These are phyloP conservation scores for Aspergillus steynii DNA, from an alignment of 495 filamentous ascomycete genomes.

Conservation along the genomic window DNA sequence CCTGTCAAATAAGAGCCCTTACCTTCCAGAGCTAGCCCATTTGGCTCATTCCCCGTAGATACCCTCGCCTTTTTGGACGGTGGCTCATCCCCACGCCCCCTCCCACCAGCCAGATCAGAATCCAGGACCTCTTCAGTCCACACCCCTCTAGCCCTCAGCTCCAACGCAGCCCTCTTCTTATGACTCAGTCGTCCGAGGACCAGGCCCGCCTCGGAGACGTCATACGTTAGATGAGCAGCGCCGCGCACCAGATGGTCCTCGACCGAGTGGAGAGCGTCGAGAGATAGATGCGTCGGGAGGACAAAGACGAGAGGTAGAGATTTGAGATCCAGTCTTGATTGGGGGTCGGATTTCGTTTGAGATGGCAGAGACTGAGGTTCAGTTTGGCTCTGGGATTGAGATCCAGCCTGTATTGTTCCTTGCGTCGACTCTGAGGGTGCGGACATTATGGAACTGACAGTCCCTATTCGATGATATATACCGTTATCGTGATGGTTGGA, in stretches of 20 bases:
- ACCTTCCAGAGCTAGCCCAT: neutral
- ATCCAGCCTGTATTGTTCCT: neutral
- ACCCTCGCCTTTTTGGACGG: conserved; percentile 5
- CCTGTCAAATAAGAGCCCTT: neutral
- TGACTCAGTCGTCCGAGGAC: conserved; percentile 71
- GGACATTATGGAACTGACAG: no score
- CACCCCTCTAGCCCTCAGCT: conserved; percentile 66
- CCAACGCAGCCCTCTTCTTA: conserved; percentile 70
- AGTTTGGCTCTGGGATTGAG: neutral
- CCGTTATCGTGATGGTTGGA: no score
- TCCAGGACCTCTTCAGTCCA: conserved; percentile 56
- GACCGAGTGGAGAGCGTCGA: conserved; percentile 58
- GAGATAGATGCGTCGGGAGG: conserved; percentile 65
- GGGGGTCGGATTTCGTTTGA: neutral
- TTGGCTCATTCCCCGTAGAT: neutral
- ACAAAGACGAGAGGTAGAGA: conserved; percentile 67
- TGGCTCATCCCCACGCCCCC: conserved; percentile 22
- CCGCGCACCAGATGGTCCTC: conserved; percentile 60
- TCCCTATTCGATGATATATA: no score
- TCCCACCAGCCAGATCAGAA: neutral
- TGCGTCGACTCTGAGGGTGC: neutral
- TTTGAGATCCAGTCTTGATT: conserved; percentile 14
- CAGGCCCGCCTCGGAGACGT: conserved; percentile 69
- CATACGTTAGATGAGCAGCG: conserved; percentile 64
- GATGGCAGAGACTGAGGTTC: no score